Conservation (phyloP, 1,139 yeast genomes). For the Zhuliangozyma blackwelliae region DNA sequence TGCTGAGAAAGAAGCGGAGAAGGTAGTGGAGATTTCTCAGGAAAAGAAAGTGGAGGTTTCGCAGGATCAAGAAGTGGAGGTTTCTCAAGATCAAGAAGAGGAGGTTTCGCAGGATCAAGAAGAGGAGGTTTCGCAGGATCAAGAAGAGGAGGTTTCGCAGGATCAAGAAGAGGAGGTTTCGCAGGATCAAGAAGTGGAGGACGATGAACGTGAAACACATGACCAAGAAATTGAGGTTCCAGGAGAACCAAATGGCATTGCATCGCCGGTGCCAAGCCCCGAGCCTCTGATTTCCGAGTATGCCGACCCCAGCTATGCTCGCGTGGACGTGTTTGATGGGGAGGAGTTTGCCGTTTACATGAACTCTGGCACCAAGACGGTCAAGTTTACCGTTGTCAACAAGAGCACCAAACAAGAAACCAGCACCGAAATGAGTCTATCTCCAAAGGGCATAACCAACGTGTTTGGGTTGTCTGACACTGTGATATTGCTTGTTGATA, state of each 20-base stretch:
- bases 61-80: too few relatives aligned
- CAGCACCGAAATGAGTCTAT: too few relatives aligned
- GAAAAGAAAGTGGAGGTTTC: too few relatives aligned
- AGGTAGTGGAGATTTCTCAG: too few relatives aligned
- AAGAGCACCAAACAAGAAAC: not conserved
- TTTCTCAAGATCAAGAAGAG: too few relatives aligned
- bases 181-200: not conserved
- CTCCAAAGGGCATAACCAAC: constrained; percentile 1
- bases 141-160: too few relatives aligned
- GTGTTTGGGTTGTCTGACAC: not conserved
- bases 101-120: too few relatives aligned
- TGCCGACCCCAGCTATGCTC: constrained; percentile 7
- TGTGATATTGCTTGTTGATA: constrained; percentile 8
- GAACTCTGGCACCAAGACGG: constrained; percentile 5
- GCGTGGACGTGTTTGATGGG: constrained; percentile 8
- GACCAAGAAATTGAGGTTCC: not conserved
- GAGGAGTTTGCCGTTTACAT: constrained; percentile 8
- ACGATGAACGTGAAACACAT: too few relatives aligned
- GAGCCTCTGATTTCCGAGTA: constrained; percentile 8
- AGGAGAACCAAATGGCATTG: not conserved
- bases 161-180: too few relatives aligned
- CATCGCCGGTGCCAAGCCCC: constrained; percentile 5
- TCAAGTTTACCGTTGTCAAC: constrained; percentile 8
- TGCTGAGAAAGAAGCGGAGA: too few relatives aligned
- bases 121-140: too few relatives aligned